A percentile compares a stretch with the other conserved stretches of the same genome.
Conservation (phyloP, 768 basidiomycete genomes). For the Hysterangium stoloniferum region DNA sequence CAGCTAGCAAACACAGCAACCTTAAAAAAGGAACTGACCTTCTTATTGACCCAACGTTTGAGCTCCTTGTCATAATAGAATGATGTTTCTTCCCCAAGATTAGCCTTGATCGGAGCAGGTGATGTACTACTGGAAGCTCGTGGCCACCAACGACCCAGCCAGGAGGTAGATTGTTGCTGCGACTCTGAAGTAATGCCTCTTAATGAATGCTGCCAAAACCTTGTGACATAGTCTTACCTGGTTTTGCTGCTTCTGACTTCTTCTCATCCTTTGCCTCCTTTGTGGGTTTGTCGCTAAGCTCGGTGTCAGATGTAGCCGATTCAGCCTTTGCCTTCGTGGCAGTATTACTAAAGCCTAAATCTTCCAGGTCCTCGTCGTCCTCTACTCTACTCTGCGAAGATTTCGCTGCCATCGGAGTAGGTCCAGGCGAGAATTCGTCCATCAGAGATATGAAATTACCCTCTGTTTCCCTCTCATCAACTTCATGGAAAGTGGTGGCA, state of each 20-base stretch:
- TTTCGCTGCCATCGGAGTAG: constrained; percentile 22
- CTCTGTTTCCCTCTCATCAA: constrained; percentile 33
- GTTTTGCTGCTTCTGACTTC: constrained; percentile 15
- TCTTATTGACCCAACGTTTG: constrained; percentile 95
- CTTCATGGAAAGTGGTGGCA: constrained; percentile 52
- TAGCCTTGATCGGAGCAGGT: constrained; percentile 79
- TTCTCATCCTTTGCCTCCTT: constrained; percentile 24
- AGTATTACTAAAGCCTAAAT: constrained; percentile 86
- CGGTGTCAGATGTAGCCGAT: background rate
- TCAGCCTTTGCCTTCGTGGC: constrained; percentile 3
- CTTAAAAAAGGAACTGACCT: constrained; percentile 38
- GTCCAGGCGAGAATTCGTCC: constrained; percentile 48
- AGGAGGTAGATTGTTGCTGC: constrained; percentile 36
- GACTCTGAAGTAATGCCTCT: constrained; percentile 1
- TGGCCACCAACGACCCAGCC: constrained; percentile 77
- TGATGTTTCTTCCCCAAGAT: constrained; percentile 80
- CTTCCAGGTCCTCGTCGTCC: constrained; percentile 69
- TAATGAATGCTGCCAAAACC: constrained; percentile 8
- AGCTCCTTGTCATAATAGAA: constrained; percentile 95
- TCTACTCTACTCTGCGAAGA: constrained; percentile 12
- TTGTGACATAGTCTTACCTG: constrained; percentile 17
- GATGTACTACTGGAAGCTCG: constrained; percentile 47
- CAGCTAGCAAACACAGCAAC: background rate
- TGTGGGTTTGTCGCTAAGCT: constrained; percentile 32
- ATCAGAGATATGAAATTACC: constrained; percentile 79